These are phyloP conservation scores for Juncus effusus DNA, from an alignment of 176 grass and related monocot species.

Conservation along the genomic window DNA sequence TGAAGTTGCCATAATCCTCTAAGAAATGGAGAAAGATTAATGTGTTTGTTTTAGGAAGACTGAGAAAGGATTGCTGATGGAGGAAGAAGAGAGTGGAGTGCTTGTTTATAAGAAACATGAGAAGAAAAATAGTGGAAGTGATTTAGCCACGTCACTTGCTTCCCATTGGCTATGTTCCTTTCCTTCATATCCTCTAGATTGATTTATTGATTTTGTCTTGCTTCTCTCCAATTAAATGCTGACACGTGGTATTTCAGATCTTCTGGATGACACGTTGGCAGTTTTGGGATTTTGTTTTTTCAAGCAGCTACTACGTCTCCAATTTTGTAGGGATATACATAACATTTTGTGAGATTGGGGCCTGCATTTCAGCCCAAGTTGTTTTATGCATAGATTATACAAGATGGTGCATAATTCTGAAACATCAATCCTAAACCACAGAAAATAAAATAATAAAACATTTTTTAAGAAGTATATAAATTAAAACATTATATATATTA, in stretches of 20 bases:
- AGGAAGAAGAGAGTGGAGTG: neutral
- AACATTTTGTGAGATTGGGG: neutral
- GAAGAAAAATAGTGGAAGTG: neutral
- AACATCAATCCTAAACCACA: too few relatives aligned
- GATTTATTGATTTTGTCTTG: constrained; percentile 25
- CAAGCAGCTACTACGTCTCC: neutral
- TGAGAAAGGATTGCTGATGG: neutral
- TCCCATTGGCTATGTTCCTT: constrained; percentile 14
- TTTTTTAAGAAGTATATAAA: too few relatives aligned
- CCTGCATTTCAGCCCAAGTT: neutral
- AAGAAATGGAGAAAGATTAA: neutral
- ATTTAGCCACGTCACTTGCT: constrained; percentile 16
- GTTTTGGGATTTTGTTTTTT: neutral
- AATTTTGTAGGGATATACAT: neutral
- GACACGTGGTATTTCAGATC: constrained; percentile 11
- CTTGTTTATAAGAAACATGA: neutral
- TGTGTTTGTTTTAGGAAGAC: too few relatives aligned
- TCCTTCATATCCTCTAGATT: constrained; percentile 16
- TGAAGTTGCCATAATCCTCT: constrained; percentile 17
- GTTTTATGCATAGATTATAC: neutral
- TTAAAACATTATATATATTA: too few relatives aligned
- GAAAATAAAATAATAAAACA: too few relatives aligned
- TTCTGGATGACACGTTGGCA: neutral
- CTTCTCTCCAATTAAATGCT: neutral
- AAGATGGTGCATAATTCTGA: too few relatives aligned